A percentile compares a stretch with the other conserved stretches of the same genome.
These are phyloP conservation scores for Tolypocladium nubicola DNA, from an alignment of 2,329 filamentous ascomycete species.

Conservation along the genomic window DNA sequence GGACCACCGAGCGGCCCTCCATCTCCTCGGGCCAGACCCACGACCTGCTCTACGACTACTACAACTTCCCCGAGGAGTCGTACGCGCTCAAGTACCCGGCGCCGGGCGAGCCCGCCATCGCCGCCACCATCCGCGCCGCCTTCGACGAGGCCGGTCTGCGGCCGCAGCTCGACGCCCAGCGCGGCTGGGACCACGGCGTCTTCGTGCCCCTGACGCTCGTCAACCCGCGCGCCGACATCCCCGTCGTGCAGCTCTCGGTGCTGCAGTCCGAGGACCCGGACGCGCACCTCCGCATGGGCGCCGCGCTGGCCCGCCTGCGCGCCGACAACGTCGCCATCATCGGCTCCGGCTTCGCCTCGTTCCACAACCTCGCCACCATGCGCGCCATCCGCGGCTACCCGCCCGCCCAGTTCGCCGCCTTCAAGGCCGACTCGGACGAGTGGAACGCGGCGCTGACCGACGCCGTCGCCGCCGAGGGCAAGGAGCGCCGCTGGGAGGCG, in stretches of 20 bases:
- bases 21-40: conserved; percentile 39
- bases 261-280: conserved; percentile 38
- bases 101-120: conserved; percentile 42
- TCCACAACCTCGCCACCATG: conserved; percentile 44
- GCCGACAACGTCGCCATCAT: conserved; percentile 44
- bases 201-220: conserved; percentile 47
- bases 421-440: conserved; percentile 16
- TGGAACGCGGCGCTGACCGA: conserved; percentile 38
- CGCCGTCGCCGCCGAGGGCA: conserved; percentile 22
- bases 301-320: conserved; percentile 38
- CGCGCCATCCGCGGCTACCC: conserved; percentile 19
- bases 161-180: conserved; percentile 24
- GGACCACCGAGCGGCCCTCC: conserved; percentile 36
- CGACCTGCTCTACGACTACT: conserved; percentile 46
- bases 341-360: conserved; percentile 48
- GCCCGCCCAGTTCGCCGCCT: conserved; percentile 8
- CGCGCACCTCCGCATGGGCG: conserved; percentile 39
- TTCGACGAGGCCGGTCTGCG: conserved; percentile 35
- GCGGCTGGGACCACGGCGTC: conserved; percentile 51
- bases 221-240: conserved; percentile 38
- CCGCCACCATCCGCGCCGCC: conserved; percentile 33
- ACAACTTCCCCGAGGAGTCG: conserved; percentile 43
- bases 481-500: conserved; percentile 23
- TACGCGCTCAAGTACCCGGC: conserved; percentile 48
- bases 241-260: conserved; percentile 47